A percentile compares a stretch with the other conserved stretches of the same genome.
Conservation (phyloP, 202 grass and related monocot species). For the Brachypodium distachyon region DNA sequence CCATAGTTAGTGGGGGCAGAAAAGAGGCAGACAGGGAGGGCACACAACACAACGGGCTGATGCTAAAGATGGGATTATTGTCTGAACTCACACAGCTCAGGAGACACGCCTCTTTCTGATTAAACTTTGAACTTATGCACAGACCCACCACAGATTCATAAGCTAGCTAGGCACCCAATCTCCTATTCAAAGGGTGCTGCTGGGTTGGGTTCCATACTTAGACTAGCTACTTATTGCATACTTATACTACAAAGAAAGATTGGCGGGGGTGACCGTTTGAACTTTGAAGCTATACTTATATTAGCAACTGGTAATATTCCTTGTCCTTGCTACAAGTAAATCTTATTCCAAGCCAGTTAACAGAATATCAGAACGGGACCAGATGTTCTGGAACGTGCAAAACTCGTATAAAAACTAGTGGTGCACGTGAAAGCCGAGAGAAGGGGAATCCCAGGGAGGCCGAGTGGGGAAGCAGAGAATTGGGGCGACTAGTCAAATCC, state of each 20-base stretch:
- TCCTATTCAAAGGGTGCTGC: neutral
- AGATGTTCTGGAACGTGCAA: slow-evolving; percentile 34
- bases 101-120: neutral
- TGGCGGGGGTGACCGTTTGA: neutral
- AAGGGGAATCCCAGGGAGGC: slow-evolving; percentile 33
- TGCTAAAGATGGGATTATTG: slow-evolving; percentile 4
- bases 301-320: neutral
- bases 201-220: neutral
- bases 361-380: slow-evolving; percentile 14
- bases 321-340: slow-evolving; percentile 30
- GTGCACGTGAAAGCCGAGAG: slow-evolving; percentile 15
- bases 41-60: slow-evolving; percentile 9
- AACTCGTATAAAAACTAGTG: neutral
- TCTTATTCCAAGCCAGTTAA: slow-evolving; percentile 7
- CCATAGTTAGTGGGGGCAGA: neutral
- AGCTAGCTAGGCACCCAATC: neutral
- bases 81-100: neutral
- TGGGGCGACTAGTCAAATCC: slow-evolving; percentile 21
- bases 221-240: no score
- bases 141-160: slow-evolving; percentile 36
- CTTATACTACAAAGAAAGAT: no score
- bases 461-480: neutral
- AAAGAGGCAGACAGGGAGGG: slow-evolving; percentile 23
- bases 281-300: neutral
- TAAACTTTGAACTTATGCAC: slow-evolving; percentile 33